Evolutionary conservation across 208 protist species (phyloP).

Genomic region (Leishmania lainsoni): DNA sequence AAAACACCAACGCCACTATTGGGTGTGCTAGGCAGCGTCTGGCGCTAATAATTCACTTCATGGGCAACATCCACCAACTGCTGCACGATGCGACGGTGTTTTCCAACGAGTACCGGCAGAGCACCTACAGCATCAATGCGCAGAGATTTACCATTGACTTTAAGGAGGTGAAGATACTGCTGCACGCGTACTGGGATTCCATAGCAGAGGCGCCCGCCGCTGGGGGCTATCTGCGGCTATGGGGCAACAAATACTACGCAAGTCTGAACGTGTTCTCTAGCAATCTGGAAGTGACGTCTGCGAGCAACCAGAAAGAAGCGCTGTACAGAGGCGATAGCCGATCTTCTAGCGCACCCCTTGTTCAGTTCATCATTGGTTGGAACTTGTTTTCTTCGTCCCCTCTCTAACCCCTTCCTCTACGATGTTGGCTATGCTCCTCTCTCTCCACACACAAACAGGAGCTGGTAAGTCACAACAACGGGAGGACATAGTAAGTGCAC

Average conservation of each 20-base stretch:
- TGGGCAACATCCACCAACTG: constrained; percentile 46
- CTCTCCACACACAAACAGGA: too few species aligned
- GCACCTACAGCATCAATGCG: constrained; percentile 48
- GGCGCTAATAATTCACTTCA: constrained; percentile 53
- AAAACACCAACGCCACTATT: neutral
- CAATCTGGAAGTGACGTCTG: neutral
- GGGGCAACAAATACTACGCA: neutral
- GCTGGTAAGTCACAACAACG: neutral
- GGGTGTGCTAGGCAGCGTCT: constrained; percentile 19
- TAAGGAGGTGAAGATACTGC: neutral
- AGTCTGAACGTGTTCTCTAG: neutral
- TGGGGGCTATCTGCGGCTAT: neutral
- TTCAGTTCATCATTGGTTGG: too few species aligned
- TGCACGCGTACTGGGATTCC: constrained; percentile 60
- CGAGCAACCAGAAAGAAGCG: neutral
- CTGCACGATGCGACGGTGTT: constrained; percentile 42
- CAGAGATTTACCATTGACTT: neutral
- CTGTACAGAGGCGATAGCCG: too few species aligned
- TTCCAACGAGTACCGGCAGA: constrained; percentile 33
- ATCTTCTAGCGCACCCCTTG: too few species aligned
- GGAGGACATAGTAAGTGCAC: neutral
- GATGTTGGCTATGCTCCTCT: too few species aligned
- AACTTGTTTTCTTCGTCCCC: too few species aligned
- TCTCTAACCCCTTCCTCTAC: too few species aligned
- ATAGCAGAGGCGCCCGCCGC: constrained; percentile 27